phyloP scores from a whole-genome alignment of 257 asterid species.

The Ballota nigra region DNA sequence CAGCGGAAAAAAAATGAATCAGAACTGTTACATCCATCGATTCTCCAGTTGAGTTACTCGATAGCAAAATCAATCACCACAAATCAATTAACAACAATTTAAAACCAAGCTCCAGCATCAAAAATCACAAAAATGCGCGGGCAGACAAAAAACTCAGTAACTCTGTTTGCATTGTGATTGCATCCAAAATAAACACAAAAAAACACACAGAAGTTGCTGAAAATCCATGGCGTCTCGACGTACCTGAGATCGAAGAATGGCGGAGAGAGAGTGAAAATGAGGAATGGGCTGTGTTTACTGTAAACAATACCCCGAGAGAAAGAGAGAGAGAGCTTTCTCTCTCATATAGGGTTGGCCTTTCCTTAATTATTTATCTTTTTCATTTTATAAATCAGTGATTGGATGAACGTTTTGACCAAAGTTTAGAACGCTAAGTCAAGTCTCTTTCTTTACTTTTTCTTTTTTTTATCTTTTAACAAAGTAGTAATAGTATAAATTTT shows the following conservation, averaged over 20 bases:
- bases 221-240: slow-evolving; percentile 25
- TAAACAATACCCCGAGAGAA: slow-evolving; percentile 23
- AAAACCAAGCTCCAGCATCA: slow-evolving; percentile 21
- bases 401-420: slow-evolving; percentile 32
- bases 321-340: slow-evolving; percentile 31
- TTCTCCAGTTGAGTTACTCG: background rate
- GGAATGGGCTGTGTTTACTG: slow-evolving; percentile 36
- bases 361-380: slow-evolving; percentile 8
- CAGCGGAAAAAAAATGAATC: slow-evolving; percentile 13
- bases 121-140: slow-evolving; percentile 14
- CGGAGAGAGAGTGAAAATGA: slow-evolving; percentile 24
- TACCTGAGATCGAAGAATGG: slow-evolving; percentile 41
- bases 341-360: slow-evolving; percentile 40
- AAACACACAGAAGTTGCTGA: background rate
- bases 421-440: slow-evolving; percentile 27
- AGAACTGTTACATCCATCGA: slow-evolving; percentile 22
- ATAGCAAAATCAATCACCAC: background rate
- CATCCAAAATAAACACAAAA: slow-evolving; percentile 2
- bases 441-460: slow-evolving; percentile 24
- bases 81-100: slow-evolving; percentile 14
- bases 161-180: slow-evolving; percentile 17
- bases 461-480: background rate
- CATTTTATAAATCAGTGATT: slow-evolving; percentile 15
- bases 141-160: background rate
- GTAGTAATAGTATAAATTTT: background rate